Base-by-base conservation (phyloP, 225 moss, liverwort and hornwort species). In the Polytrichum commune region DNA sequence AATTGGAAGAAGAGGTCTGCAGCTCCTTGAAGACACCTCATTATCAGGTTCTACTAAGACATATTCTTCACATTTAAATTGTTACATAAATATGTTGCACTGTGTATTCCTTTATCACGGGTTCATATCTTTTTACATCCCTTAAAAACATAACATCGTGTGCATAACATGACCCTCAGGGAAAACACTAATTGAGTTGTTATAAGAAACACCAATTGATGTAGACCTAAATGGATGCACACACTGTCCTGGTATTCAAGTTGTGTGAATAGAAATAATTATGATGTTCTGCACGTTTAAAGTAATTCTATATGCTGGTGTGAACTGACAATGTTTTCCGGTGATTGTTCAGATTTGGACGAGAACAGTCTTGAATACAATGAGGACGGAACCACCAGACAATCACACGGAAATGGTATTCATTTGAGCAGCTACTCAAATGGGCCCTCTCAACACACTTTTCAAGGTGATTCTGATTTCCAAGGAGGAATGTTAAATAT, bases 331-430 rank as follows among this genome's bases (percentile, higher is more conserved):
- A 46, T 46, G 46, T 3, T 16, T 46, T 46, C 13, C 46, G 13
- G 33, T 66, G 35, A 22, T 38, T 30, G 19, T 66, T 35, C 46
- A 46, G 46, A 46, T 46, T 16, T 46, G 46, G 46, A 46, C 1
- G 46, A 46, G 3, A 46, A 46, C 46, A 46, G 13, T 16, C 46
- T 46, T 46, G 46, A 13, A 46, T 16, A 13, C 46, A 58, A 72
- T 67, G 67, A 70, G 27, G 69, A 69, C 19, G 70, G 65, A 33
- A 68, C 53, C 63, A 83, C 53, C 77, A 64, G 60, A 66, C 75
- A 69, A 69, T 64, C 54, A 27, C 77, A 75, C 68, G 32, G 64
- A 55, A 67, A 75, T 76, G 83, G 61, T 55, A 65, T 71, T 63
- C 71, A 78, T 69, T 67, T 67, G 53, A 74, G 65, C 22, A 78